These are phyloP conservation scores for Stagonosporopsis rhizophila DNA, from an alignment of 2,329 filamentous ascomycete genomes.

Conservation along the genomic window DNA sequence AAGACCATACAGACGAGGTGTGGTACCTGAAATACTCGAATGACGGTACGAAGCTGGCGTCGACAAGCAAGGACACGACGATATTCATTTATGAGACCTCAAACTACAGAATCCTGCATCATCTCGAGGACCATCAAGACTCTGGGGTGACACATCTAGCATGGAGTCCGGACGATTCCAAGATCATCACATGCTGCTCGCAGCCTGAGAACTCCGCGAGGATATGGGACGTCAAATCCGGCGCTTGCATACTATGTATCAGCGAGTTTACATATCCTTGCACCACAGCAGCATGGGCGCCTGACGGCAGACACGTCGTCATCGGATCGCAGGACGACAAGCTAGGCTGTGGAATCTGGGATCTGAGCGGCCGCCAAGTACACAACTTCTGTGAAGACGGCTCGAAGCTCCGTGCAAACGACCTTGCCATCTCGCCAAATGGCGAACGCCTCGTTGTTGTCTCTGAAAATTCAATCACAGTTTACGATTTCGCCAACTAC, in stretches of 20 bases:
- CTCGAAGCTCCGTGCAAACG: slow-evolving; percentile 75
- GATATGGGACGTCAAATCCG: slow-evolving; percentile 69
- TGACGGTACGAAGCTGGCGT: slow-evolving; percentile 81
- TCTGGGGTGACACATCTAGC: slow-evolving; percentile 81
- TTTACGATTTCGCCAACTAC: slow-evolving; percentile 80
- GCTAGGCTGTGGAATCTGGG: slow-evolving; percentile 61
- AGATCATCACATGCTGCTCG: slow-evolving; percentile 82
- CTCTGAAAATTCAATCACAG: slow-evolving; percentile 73
- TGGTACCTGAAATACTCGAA: slow-evolving; percentile 94
- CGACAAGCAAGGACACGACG: slow-evolving; percentile 75
- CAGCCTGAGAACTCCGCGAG: slow-evolving; percentile 70
- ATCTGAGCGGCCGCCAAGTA: slow-evolving; percentile 66
- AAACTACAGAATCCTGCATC: slow-evolving; percentile 70
- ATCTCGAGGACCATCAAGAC: slow-evolving; percentile 67
- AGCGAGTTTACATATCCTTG: slow-evolving; percentile 82
- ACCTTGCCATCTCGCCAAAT: slow-evolving; percentile 82
- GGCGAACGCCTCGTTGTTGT: slow-evolving; percentile 82
- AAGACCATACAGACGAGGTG: slow-evolving; percentile 79
- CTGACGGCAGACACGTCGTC: slow-evolving; percentile 78
- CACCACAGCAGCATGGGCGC: slow-evolving; percentile 87
- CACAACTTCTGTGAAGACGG: slow-evolving; percentile 68
- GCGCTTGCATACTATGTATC: slow-evolving; percentile 65
- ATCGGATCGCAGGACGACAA: slow-evolving; percentile 61
- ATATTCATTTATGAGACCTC: slow-evolving; percentile 84
- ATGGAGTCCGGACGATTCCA: slow-evolving; percentile 91